Evolutionary conservation across 2,329 filamentous ascomycete genomes (phyloP), one percentile per base, ranked within the genome.

Genomic region (Clonostachys sp.): DNA sequence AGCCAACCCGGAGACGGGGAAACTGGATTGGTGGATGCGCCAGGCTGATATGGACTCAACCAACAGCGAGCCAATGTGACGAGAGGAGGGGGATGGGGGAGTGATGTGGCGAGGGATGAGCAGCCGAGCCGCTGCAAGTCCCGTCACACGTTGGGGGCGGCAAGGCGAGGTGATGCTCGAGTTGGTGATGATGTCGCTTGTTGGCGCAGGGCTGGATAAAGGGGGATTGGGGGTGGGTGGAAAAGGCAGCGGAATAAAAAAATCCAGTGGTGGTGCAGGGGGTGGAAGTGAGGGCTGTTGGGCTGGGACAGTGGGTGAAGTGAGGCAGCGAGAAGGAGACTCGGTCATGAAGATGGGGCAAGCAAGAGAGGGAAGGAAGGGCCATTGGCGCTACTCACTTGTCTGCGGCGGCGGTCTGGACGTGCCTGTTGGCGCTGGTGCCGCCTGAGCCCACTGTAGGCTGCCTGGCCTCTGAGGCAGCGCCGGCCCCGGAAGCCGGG

Each of bases 401-500:
- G 56, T 83, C 79, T 36, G 65, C 68, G 49, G 41, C 41, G 14
- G 60, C 68, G 45, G 69, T 57, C 53, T 73, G 71, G 45, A 71
- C 63, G 57, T 74, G 74, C 55, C 77, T 65, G 50, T 63, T 64
- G 49, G 75, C 63, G 50, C 71, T 65, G 52, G 74, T 54, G 40
- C 74, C 69, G 47, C 68, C 65, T 50, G 63, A 65, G 49, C 71
- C 65, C 52, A 61, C 62, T 43, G 58, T 61, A 54, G 71, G 61
- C 55, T 73, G 72, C 58, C 61, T 73, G 66, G 61, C 67, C 43
- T 72, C 70, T 55, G 70, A 64, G 53, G 68, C 61, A 49, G 69
- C 69, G 54, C 72, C 70, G 55, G 67, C 63, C 55, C 75, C 73
- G 60, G 78, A 70, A 55, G 72, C 72, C 58, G 78, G 77, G 41